Conservation (phyloP, 75 land plant genomes). For the Chamaecyparis obtusa region DNA sequence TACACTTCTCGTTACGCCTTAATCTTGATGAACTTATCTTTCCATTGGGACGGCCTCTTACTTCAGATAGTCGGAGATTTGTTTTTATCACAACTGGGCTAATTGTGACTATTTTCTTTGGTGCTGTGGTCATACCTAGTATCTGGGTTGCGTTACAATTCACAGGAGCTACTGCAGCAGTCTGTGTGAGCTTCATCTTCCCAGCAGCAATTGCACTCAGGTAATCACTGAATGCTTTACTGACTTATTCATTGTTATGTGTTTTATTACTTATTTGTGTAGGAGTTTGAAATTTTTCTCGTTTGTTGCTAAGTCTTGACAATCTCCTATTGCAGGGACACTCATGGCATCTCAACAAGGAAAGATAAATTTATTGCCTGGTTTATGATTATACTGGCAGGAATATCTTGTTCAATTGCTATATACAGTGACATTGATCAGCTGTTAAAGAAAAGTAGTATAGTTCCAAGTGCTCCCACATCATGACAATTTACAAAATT, state of each 20-base stretch:
- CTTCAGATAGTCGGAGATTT: slow-evolving; percentile 26
- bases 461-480: background rate
- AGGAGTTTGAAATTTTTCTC: background rate
- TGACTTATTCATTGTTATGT: background rate
- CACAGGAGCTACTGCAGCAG: slow-evolving; percentile 44
- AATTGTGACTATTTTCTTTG: slow-evolving; percentile 20
- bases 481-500: background rate
- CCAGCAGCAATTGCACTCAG: slow-evolving; percentile 35
- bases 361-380: slow-evolving; percentile 30
- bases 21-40: slow-evolving; percentile 42
- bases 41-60: slow-evolving; percentile 23
- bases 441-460: background rate
- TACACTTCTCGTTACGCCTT: slow-evolving; percentile 41
- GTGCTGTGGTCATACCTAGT: slow-evolving; percentile 34
- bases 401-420: slow-evolving; percentile 24
- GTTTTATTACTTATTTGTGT: background rate
- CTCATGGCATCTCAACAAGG: slow-evolving; percentile 24
- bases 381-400: slow-evolving; percentile 42
- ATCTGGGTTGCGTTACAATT: slow-evolving; percentile 44
- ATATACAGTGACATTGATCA: slow-evolving; percentile 20
- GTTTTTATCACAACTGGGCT: slow-evolving; percentile 21
- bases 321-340: slow-evolving; percentile 28
- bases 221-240: slow-evolving; percentile 13
- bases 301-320: background rate
- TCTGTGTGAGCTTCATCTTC: slow-evolving; percentile 41